Conservation (phyloP, 75 land plant species). For the Ceratopteris richardii region DNA sequence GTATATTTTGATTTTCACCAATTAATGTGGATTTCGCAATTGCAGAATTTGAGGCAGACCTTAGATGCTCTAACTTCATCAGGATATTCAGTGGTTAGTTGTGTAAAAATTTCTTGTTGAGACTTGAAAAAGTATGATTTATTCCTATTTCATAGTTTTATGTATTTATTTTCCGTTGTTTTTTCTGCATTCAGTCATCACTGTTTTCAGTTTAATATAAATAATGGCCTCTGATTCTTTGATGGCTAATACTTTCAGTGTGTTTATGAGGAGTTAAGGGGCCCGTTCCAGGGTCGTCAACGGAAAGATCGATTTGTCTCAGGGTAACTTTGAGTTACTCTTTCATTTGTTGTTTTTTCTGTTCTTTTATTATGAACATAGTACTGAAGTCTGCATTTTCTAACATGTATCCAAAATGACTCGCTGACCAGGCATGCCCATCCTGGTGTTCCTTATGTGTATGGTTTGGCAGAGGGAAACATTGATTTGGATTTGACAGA, state of each 20-base stretch:
- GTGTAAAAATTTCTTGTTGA: no score
- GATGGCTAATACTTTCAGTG: constrained; percentile 29
- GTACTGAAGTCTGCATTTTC: no score
- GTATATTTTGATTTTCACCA: no score
- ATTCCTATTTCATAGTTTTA: no score
- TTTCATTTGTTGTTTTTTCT: constrained; percentile 1
- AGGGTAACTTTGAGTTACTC: constrained; percentile 55
- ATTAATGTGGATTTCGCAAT: no score
- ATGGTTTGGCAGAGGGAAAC: constrained; percentile 81
- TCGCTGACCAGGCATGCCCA: constrained; percentile 96
- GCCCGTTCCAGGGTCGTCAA: constrained; percentile 64
- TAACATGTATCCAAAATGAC: no score
- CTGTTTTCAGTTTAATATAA: no score
- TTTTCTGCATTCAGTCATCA: no score
- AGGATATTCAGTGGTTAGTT: constrained; percentile 80
- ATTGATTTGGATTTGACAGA: constrained; percentile 92
- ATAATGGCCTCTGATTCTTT: no score
- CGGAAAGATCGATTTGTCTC: constrained; percentile 83
- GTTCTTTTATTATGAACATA: background rate
- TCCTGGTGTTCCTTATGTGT: constrained; percentile 95
- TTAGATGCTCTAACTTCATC: constrained; percentile 70
- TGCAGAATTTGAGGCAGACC: constrained; percentile 89
- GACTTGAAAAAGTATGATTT: no score
- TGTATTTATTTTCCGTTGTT: no score
- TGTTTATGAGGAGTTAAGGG: constrained; percentile 84